A percentile compares a stretch with the other conserved stretches of the same genome.
These are phyloP conservation scores for Pleurotus eryngii DNA, from an alignment of 768 basidiomycete genomes.

Conservation along the genomic window DNA sequence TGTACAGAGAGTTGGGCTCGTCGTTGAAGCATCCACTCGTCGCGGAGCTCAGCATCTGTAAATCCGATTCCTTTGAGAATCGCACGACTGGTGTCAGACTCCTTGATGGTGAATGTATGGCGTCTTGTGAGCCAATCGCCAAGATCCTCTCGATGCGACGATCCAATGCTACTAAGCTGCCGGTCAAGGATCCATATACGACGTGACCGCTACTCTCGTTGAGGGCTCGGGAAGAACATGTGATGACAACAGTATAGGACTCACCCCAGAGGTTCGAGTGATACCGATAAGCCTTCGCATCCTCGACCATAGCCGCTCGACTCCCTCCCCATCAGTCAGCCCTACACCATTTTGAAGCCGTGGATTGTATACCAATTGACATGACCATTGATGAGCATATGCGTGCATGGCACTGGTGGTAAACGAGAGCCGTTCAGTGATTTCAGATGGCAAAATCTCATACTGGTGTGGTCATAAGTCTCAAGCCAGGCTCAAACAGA, in stretches of 20 bases:
- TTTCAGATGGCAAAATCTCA: constrained; percentile 14
- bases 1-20: constrained; percentile 24
- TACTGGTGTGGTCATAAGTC: no score
- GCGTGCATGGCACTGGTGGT: constrained; percentile 32
- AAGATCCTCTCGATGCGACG: constrained; percentile 23
- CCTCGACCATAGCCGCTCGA: constrained; percentile 30
- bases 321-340: constrained; percentile 31
- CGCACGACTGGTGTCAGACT: background rate
- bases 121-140: constrained; percentile 28
- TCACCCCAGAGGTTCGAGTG: constrained; percentile 11
- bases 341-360: constrained; percentile 25
- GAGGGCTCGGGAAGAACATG: no score
- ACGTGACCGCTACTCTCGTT: constrained; percentile 13
- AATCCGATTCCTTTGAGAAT: no score
- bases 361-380: constrained; percentile 32
- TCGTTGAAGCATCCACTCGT: constrained; percentile 31
- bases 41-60: constrained; percentile 18
- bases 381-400: constrained; percentile 30
- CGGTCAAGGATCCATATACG: constrained; percentile 33
- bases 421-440: constrained; percentile 18
- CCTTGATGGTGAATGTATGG: constrained; percentile 10
- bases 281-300: constrained; percentile 18
- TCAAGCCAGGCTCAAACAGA: no score
- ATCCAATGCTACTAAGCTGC: constrained; percentile 22
- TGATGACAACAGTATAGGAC: no score